These are phyloP conservation scores for Protomyces pachydermus DNA, from an alignment of 1,139 yeast species.

Conservation along the genomic window DNA sequence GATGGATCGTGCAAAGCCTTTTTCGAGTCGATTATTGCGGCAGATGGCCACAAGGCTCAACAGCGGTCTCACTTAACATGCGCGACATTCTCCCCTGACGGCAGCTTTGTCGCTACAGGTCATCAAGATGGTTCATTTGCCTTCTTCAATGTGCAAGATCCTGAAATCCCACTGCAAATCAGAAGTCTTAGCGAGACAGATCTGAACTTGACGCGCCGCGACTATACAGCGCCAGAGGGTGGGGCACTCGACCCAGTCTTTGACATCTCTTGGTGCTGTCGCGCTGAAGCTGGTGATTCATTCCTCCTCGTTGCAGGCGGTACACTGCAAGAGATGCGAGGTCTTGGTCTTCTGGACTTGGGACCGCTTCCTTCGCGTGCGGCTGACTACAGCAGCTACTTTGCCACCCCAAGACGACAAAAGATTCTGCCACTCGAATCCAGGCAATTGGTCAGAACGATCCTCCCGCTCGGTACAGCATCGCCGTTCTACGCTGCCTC, in stretches of 20 bases:
- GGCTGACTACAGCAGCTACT: constrained; percentile 73
- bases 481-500: constrained; percentile 65
- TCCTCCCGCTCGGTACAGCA: constrained; percentile 50
- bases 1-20: constrained; percentile 54
- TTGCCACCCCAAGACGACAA: constrained; percentile 59
- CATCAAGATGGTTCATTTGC: constrained; percentile 79
- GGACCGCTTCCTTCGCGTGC: constrained; percentile 76
- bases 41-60: constrained; percentile 51
- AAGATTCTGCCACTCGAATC: constrained; percentile 52
- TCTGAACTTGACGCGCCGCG: constrained; percentile 51
- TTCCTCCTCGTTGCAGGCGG: constrained; percentile 70
- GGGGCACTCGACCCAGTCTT: constrained; percentile 42
- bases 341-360: constrained; percentile 63
- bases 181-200: constrained; percentile 64
- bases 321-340: constrained; percentile 47
- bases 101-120: constrained; percentile 71
- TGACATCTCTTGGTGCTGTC: constrained; percentile 64
- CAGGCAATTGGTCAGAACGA: constrained; percentile 44
- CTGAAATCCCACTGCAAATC: constrained; percentile 62
- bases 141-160: constrained; percentile 87
- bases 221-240: constrained; percentile 14
- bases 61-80: constrained; percentile 53
- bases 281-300: constrained; percentile 64
- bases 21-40: constrained; percentile 56
- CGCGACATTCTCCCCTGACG: constrained; percentile 88